These are phyloP conservation scores for Cryphonectria japonica DNA, from an alignment of 2,329 filamentous ascomycete genomes.

Conservation along the genomic window DNA sequence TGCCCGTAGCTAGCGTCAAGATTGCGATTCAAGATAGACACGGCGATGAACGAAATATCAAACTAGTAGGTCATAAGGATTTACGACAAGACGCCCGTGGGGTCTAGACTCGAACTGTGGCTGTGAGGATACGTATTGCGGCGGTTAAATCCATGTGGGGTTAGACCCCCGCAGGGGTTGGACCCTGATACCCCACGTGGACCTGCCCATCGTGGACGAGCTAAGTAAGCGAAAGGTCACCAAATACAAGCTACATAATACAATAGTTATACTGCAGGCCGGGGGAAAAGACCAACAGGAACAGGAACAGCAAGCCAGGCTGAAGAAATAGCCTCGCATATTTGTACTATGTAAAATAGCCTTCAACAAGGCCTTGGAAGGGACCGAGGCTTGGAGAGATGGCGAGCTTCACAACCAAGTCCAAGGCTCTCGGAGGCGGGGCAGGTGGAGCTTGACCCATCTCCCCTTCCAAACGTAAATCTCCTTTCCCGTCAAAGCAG, in stretches of 20 bases:
- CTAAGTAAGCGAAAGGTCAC: not conserved
- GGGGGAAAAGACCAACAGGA: too few species aligned
- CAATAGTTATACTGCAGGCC: not conserved
- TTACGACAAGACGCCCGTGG: not conserved
- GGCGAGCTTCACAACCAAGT: not conserved
- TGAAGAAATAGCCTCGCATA: not conserved
- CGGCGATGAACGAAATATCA: not conserved
- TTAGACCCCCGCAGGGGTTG: not conserved
- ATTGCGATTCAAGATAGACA: not conserved
- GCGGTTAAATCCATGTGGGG: not conserved
- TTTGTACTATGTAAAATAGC: not conserved
- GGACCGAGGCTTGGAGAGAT: not conserved
- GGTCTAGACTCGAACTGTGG: constrained; percentile 5
- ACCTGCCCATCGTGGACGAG: not conserved
- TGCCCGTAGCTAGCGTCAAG: not conserved
- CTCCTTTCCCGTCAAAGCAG: not conserved
- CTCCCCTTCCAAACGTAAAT: not conserved
- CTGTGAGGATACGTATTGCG: not conserved
- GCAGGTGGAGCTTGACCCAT: not conserved
- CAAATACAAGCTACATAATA: not conserved
- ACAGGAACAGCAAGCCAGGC: not conserved
- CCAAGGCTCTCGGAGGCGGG: not conserved
- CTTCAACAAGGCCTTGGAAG: not conserved
- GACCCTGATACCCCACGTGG: constrained; percentile 3
- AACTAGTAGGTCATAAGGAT: not conserved